phyloP scores from a whole-genome alignment of 768 basidiomycete genomes.

The Lanmaoa rubissima region DNA sequence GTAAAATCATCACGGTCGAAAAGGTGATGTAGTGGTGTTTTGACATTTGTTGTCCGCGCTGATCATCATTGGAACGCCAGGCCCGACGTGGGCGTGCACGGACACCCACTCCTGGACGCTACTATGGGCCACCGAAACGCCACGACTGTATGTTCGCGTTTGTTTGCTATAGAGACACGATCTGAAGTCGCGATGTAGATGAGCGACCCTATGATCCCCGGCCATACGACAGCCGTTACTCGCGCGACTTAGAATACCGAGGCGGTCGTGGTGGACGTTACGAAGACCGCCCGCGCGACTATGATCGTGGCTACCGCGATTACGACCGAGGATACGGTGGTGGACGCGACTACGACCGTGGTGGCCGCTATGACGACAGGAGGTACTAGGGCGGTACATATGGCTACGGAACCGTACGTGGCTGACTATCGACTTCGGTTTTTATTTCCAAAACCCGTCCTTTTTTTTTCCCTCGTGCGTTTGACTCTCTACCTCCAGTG shows the following conservation, averaged over 20 bases:
- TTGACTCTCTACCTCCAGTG: background rate
- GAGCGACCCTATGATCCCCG: slow-evolving; percentile 91
- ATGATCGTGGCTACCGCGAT: slow-evolving; percentile 41
- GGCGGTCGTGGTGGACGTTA: slow-evolving; percentile 45
- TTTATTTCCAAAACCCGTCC: background rate
- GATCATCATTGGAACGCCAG: slow-evolving; percentile 36
- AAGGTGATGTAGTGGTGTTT: slow-evolving; percentile 48
- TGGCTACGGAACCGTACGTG: background rate
- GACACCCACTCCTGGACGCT: slow-evolving; percentile 91
- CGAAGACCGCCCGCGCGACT: slow-evolving; percentile 33
- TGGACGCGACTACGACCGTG: slow-evolving; percentile 40
- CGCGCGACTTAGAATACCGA: slow-evolving; percentile 59
- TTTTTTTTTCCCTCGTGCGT: background rate
- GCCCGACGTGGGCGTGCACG: slow-evolving; percentile 88
- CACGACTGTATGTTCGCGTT: slow-evolving; percentile 49
- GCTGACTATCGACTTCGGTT: slow-evolving; percentile 1
- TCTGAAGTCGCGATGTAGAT: slow-evolving; percentile 38
- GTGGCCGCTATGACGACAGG: slow-evolving; percentile 42
- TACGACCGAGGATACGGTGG: slow-evolving; percentile 37
- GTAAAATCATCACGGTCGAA: slow-evolving; percentile 86
- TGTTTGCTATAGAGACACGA: background rate
- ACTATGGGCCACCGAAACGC: slow-evolving; percentile 91
- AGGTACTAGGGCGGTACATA: slow-evolving; percentile 34
- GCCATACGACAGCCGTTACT: slow-evolving; percentile 87
- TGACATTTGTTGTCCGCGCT: background rate